Evolutionary conservation across 164 flowering plant species (phyloP).

Genomic region (Sedum album): DNA sequence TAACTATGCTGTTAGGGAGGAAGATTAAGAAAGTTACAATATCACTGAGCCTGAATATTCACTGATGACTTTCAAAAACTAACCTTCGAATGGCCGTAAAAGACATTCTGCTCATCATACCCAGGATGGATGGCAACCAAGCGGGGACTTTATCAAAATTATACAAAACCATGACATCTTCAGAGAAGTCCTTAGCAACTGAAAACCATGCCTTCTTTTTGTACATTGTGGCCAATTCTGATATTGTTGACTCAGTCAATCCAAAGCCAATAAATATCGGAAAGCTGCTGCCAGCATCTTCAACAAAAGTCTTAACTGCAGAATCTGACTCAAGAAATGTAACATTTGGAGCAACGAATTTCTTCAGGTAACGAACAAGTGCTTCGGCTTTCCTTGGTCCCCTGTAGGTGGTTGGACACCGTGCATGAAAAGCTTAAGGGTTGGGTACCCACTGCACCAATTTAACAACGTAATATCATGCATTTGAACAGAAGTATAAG

Average conservation of each 20-base stretch:
- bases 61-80: conserved; percentile 11
- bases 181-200: conserved; percentile 79
- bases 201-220: conserved; percentile 98
- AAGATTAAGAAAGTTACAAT: background rate
- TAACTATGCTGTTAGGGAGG: background rate
- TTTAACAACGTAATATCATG: background rate
- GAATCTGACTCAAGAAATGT: conserved; percentile 69
- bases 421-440: conserved; percentile 72
- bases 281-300: conserved; percentile 63
- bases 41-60: background rate
- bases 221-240: conserved; percentile 50
- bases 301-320: conserved; percentile 53
- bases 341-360: conserved; percentile 91
- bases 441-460: conserved; percentile 78
- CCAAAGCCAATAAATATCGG: conserved; percentile 93
- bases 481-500: background rate
- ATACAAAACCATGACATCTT: conserved; percentile 58
- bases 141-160: conserved; percentile 96
- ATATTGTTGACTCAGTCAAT: conserved; percentile 53
- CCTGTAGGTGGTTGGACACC: conserved; percentile 65
- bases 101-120: conserved; percentile 55
- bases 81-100: conserved; percentile 97
- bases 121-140: conserved; percentile 63
- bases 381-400: conserved; percentile 88
- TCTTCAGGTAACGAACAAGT: conserved; percentile 73